These are phyloP conservation scores for Talaromyces proteolyticus DNA, from an alignment of 495 filamentous ascomycete species.

Conservation along the genomic window DNA sequence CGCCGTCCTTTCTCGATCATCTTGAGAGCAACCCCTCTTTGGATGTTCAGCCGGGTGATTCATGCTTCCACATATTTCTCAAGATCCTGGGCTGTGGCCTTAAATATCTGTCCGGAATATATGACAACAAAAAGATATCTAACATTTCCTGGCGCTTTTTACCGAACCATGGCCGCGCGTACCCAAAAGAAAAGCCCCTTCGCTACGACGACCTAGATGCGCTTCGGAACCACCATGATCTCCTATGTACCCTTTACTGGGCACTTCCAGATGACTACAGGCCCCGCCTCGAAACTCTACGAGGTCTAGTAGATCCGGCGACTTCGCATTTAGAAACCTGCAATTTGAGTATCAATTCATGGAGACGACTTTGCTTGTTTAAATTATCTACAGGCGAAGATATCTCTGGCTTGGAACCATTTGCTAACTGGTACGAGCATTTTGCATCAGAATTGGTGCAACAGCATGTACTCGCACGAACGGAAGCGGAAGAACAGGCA, in stretches of 20 bases:
- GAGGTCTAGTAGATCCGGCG: slow-evolving; percentile 70
- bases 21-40: slow-evolving; percentile 59
- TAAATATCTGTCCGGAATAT: slow-evolving; percentile 48
- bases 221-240: slow-evolving; percentile 87
- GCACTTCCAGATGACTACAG: slow-evolving; percentile 66
- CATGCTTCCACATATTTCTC: slow-evolving; percentile 89
- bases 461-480: slow-evolving; percentile 54
- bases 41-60: slow-evolving; percentile 58
- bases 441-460: slow-evolving; percentile 48
- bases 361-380: slow-evolving; percentile 73
- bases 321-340: slow-evolving; percentile 82
- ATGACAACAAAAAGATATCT: slow-evolving; percentile 65
- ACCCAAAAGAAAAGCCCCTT: slow-evolving; percentile 75
- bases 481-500: slow-evolving; percentile 55
- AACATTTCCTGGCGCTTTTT: slow-evolving; percentile 74
- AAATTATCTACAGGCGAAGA: slow-evolving; percentile 58
- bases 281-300: slow-evolving; percentile 65
- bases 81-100: slow-evolving; percentile 75
- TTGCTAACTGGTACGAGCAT: slow-evolving; percentile 64
- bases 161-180: slow-evolving; percentile 82
- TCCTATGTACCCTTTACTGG: slow-evolving; percentile 87
- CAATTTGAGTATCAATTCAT: slow-evolving; percentile 73
- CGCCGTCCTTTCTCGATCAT: slow-evolving; percentile 71
- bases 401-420: slow-evolving; percentile 44
- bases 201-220: slow-evolving; percentile 74